Evolutionary conservation across 345 rosid genomes (phyloP), one percentile per base, ranked within the genome.

Genomic region (Leavenworthia alabamica): DNA sequence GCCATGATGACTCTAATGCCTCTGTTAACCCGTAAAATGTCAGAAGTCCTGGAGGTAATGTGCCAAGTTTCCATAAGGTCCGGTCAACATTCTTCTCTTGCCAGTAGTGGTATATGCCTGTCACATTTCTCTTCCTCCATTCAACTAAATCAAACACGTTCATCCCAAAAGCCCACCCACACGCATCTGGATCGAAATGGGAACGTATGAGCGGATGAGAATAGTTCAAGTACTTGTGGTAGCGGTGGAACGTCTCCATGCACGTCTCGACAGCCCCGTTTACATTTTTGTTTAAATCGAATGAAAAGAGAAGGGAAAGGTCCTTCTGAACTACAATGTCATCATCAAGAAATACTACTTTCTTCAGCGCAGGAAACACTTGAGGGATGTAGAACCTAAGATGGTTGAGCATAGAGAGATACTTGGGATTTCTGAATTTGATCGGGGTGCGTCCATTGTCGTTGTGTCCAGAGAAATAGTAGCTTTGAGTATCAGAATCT

Each of bases 141-240:
- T 83, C 83, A 8, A 87, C 90, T 42, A 90, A 75, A 73, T 90
- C 96, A 31, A 90, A 87, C 45, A 90, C 81, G 16, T 87, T 90
- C 97, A 87, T 90, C 65, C 97, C 97, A 41, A 90, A 87, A 7
- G 97, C 97, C 97, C 96, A 90, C 8, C 97, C 97, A 17, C 97
- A 90, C 1, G 97, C 97, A 60, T 90, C 97, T 2, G 97, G 97
- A 68, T 90, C 97, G 41, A 90, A 90, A 74, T 87, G 90, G 6
- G 80, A 78, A 19, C 97, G 79, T 29, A 90, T 85, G 26, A 90
- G 90, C 16, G 97, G 97, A 67, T 90, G 95, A 11, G 95, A 83
- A 69, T 84, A 90, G 66, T 87, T 87, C 77, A 90, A 46, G 73
- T 90, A 87, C 69, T 85, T 84, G 29, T 83, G 88, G 72, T 90